phyloP scores from a whole-genome alignment of 2,329 filamentous ascomycete genomes.

The Pseudocercospora ulei region DNA sequence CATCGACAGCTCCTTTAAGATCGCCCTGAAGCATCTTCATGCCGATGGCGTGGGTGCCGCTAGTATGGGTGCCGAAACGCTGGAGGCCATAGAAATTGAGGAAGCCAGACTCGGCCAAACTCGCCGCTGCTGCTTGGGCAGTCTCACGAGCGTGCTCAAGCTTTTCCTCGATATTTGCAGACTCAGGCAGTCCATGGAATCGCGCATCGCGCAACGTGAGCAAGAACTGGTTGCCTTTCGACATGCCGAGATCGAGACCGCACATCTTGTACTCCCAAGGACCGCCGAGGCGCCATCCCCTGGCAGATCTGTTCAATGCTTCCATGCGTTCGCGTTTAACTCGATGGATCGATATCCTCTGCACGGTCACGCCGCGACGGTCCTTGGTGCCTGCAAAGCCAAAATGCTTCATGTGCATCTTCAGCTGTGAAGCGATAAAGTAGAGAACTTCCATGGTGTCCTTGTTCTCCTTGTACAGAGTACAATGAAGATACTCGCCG shows the following conservation, averaged over 20 bases:
- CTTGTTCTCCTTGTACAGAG: slow-evolving; percentile 91
- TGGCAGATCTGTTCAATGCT: slow-evolving; percentile 51
- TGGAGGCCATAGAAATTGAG: slow-evolving; percentile 99
- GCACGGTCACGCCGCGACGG: slow-evolving; percentile 72
- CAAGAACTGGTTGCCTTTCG: slow-evolving; percentile 82
- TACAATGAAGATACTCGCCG: slow-evolving; percentile 82
- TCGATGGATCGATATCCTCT: slow-evolving; percentile 62
- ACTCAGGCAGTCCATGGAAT: slow-evolving; percentile 44
- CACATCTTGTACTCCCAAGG: slow-evolving; percentile 68
- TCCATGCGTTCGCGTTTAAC: slow-evolving; percentile 55
- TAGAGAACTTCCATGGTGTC: slow-evolving; percentile 87
- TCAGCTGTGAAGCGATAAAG: slow-evolving; percentile 63
- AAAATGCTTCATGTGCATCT: slow-evolving; percentile 58
- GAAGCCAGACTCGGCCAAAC: slow-evolving; percentile 67
- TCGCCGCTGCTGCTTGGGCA: slow-evolving; percentile 49
- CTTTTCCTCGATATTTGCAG: slow-evolving; percentile 30
- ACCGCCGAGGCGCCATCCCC: slow-evolving; percentile 55
- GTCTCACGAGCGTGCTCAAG: slow-evolving; percentile 43
- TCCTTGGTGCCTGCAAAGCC: slow-evolving; percentile 88
- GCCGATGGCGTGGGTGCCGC: slow-evolving; percentile 77
- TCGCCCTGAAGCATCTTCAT: slow-evolving; percentile 73
- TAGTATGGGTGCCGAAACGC: slow-evolving; percentile 79
- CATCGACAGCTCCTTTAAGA: slow-evolving; percentile 67
- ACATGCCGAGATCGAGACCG: slow-evolving; percentile 69
- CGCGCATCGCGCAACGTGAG: slow-evolving; percentile 82